These are phyloP conservation scores for Fusarium dimerum DNA, from an alignment of 2,329 filamentous ascomycete species.

Conservation along the genomic window DNA sequence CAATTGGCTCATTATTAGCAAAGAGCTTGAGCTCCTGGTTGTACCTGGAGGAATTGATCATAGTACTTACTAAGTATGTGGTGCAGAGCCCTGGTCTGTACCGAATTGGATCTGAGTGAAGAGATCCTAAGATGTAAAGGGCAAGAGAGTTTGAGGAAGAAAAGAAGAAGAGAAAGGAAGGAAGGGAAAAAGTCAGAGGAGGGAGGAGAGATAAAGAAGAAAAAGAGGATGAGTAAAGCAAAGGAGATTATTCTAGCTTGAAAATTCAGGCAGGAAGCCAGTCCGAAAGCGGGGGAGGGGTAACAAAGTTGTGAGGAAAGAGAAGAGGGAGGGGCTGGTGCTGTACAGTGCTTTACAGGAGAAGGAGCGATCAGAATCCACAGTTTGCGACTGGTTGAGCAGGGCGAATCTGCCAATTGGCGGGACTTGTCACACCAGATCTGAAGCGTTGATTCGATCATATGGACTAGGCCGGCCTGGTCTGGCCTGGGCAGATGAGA, in stretches of 20 bases:
- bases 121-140: constrained; percentile 29
- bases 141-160: constrained; percentile 10
- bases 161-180: constrained; percentile 16
- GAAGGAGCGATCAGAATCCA: constrained; percentile 7
- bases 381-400: background rate
- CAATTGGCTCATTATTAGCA: constrained; percentile 4
- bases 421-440: too few species aligned
- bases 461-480: too few species aligned
- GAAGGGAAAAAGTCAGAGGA: constrained; percentile 20
- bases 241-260: constrained; percentile 10
- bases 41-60: background rate
- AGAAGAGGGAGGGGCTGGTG: constrained; percentile 1
- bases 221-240: constrained; percentile 20
- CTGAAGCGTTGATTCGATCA: too few species aligned
- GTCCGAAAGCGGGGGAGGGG: constrained; percentile 40
- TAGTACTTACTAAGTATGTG: constrained; percentile 28
- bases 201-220: constrained; percentile 23
- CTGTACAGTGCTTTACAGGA: constrained; percentile 8
- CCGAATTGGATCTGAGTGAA: constrained; percentile 28
- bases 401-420: too few species aligned
- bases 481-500: too few species aligned
- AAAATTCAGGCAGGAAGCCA: constrained; percentile 29
- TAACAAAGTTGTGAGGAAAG: constrained; percentile 20
- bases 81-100: constrained; percentile 29
- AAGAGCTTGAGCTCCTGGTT: constrained; percentile 4